Evolutionary conservation across 306 rosid genomes (phyloP), one percentile per base, ranked within the genome.

Genomic region (Betula pendula): DNA sequence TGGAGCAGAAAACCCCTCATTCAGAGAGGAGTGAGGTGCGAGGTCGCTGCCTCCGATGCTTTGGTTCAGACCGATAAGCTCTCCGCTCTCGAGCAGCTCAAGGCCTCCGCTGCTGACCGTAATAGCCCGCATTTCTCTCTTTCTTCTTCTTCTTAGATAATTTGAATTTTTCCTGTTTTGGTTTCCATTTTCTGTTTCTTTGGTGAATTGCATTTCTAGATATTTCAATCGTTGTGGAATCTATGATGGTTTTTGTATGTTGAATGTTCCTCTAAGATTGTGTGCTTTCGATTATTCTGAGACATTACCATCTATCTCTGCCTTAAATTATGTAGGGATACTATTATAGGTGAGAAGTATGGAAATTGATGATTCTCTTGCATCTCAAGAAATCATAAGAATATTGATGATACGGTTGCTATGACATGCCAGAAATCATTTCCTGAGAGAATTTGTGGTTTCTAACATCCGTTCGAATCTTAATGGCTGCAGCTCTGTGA

Each of bases 41-140:
- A 88, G 48, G 88, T 84, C 75, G 76, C 84, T 43, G 75, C 80
- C 83, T 83, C 89, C 56, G 90, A 87, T 55, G 79, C 66, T 8
- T 8, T 79, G 25, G 45, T 82, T 60, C 86, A 81, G 82, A 56
- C 55, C 17, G 80, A 70, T 70, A 82, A 49, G 70, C 43, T 90
- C 73, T 92, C 99, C 22, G 88, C 97, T 81, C 99, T 95, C 55
- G 92, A 92, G 80, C 99, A 81, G 83, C 97, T 92, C 79, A 95
- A 95, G 83, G 79, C 97, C 76, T 92, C 96, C 76, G 92, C 94
- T 13, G 89, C 87, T 81, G 97, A 90, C 83, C 89, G 99, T 95
- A 85, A 72, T 43, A 1, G 6, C 40, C 12, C 74, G 56, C 74
- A 0, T 50, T 71, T 74, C 17, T 52, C 45, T 48, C n/a, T 48